phyloP scores from a whole-genome alignment of 164 flowering plant species.

The Berberis vulgaris region DNA sequence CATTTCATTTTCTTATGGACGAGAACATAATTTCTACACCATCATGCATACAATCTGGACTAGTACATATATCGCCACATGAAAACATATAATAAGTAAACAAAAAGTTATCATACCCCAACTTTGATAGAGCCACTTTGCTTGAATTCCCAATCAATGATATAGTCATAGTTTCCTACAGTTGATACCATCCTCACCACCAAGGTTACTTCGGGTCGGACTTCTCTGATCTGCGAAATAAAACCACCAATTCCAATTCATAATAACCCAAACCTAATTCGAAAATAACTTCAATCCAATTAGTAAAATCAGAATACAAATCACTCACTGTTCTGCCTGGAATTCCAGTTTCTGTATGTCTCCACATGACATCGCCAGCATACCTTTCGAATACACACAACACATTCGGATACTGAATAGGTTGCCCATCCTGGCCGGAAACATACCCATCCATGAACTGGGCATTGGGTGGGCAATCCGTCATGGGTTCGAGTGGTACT shows the following conservation, averaged over 20 bases:
- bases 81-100: neutral
- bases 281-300: neutral
- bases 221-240: conserved; percentile 37
- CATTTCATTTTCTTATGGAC: too few relatives aligned
- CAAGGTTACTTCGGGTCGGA: conserved; percentile 34
- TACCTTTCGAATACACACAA: conserved; percentile 47
- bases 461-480: conserved; percentile 50
- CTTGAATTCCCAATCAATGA: conserved; percentile 60
- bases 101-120: conserved; percentile 24
- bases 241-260: neutral
- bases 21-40: neutral
- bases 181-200: conserved; percentile 55
- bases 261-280: neutral
- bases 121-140: conserved; percentile 48
- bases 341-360: conserved; percentile 45
- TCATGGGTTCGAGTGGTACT: conserved; percentile 34
- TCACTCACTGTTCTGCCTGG: conserved; percentile 33
- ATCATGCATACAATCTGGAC: neutral
- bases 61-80: neutral
- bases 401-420: conserved; percentile 24
- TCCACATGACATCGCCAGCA: conserved; percentile 57
- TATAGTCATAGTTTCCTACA: conserved; percentile 58
- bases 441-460: conserved; percentile 35
- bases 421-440: conserved; percentile 32
- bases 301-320: neutral